These are phyloP conservation scores for Malassezia nana DNA, from an alignment of 1,284 basidiomycete genomes.

Conservation along the genomic window DNA sequence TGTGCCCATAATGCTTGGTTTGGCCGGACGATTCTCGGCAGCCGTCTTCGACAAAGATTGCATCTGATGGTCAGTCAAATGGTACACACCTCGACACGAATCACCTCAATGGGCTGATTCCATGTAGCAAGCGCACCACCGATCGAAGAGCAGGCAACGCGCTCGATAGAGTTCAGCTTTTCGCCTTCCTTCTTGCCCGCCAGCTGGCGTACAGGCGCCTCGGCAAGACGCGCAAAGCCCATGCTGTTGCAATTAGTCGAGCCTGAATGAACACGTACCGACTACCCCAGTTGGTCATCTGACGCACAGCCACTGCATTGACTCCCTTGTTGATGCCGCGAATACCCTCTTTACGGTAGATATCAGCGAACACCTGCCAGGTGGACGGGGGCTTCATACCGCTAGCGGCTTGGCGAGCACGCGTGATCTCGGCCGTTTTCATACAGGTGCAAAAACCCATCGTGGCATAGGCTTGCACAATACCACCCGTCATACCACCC, in stretches of 20 bases:
- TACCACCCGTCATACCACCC: slow-evolving; percentile 93
- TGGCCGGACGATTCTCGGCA: slow-evolving; percentile 65
- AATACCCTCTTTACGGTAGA: slow-evolving; percentile 84
- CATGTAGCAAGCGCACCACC: slow-evolving; percentile 91
- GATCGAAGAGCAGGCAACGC: slow-evolving; percentile 78
- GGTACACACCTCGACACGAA: slow-evolving; percentile 61
- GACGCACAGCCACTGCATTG: slow-evolving; percentile 85
- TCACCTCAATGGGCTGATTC: slow-evolving; percentile 99
- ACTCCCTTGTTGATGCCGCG: slow-evolving; percentile 98
- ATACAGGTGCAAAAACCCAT: slow-evolving; percentile 87
- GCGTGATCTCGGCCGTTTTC: slow-evolving; percentile 76
- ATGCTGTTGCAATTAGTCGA: slow-evolving; percentile 55
- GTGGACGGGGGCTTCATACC: slow-evolving; percentile 86
- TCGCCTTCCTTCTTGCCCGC: slow-evolving; percentile 66
- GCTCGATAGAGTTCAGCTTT: slow-evolving; percentile 67
- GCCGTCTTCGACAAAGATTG: slow-evolving; percentile 86
- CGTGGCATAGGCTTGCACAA: slow-evolving; percentile 96
- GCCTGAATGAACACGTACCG: slow-evolving; percentile 55
- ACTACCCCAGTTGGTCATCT: slow-evolving; percentile 99
- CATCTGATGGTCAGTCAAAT: slow-evolving; percentile 58
- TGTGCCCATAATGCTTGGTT: slow-evolving; percentile 79
- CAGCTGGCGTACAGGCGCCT: slow-evolving; percentile 65
- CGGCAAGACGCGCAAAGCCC: slow-evolving; percentile 90
- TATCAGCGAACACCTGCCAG: slow-evolving; percentile 76
- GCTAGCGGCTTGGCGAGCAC: slow-evolving; percentile 82